Conservation (phyloP, 1,139 yeast genomes). For the Sporopachydermia cereana region DNA sequence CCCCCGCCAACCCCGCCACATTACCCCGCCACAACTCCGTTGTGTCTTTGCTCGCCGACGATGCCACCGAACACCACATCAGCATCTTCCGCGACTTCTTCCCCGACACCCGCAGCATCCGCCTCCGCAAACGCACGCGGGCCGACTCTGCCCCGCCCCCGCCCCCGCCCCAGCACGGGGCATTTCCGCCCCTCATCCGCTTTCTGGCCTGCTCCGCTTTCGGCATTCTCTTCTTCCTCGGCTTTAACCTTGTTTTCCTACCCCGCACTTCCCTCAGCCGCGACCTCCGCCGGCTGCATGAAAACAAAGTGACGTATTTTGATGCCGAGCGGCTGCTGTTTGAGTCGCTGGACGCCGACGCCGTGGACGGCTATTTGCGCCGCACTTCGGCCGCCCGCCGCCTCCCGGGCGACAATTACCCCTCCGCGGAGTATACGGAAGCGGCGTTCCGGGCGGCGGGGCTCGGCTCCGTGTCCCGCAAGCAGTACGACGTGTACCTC, state of each 20-base stretch:
- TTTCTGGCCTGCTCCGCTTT: conserved; percentile 43
- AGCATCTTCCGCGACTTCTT: conserved; percentile 1
- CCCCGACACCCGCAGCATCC: background rate
- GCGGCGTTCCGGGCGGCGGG: conserved; percentile 43
- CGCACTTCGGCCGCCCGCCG: conserved; percentile 34
- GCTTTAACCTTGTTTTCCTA: conserved; percentile 60
- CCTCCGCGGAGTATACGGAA: conserved; percentile 41
- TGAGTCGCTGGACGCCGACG: conserved; percentile 15
- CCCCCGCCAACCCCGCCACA: too few species aligned
- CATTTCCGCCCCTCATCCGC: conserved; percentile 16
- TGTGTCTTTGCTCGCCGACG: background rate
- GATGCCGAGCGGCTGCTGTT: conserved; percentile 23
- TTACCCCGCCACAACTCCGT: too few species aligned
- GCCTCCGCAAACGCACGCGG: background rate
- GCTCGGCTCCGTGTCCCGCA: conserved; percentile 28
- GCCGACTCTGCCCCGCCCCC: background rate
- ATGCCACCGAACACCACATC: conserved; percentile 1
- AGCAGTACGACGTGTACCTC: conserved; percentile 36
- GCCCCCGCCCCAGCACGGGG: background rate
- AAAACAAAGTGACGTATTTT: conserved; percentile 16
- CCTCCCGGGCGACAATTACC: conserved; percentile 44
- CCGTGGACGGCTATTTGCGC: background rate
- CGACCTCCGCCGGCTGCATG: conserved; percentile 67
- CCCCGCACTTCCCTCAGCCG: conserved; percentile 82
- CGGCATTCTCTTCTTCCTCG: conserved; percentile 41